Evolutionary conservation across 345 rosid genomes (phyloP), one percentile per base, ranked within the genome.

Genomic region (Nasturtium officinale): DNA sequence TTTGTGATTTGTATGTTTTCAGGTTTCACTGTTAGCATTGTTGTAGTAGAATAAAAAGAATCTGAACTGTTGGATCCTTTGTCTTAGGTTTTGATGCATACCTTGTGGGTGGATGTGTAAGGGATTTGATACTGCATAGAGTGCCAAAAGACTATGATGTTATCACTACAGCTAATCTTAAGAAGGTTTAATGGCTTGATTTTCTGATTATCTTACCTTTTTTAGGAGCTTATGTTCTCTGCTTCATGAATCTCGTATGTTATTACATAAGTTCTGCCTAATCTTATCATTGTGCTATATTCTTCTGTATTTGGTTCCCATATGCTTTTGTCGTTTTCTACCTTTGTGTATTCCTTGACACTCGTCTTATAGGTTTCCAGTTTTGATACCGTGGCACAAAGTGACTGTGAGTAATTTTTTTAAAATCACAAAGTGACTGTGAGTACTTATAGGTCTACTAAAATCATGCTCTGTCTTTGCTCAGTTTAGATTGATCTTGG

Each of bases 21-120:
- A 3, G 17, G 7, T 61, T 42, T 20, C 25, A 16, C 7, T 54
- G n/a, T 45, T 63, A 37, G 45, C 35, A 50, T 65, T 50, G 42
- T n/a, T 37, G 70, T 25, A 33, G 46, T 54, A 30, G 16, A 30
- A 10, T 16, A 37, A 43, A 18, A 46, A 58, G 40, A 43, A 65
- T 26, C 72, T 70, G 25, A 64, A 9, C 6, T 40, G 7, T 13
- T 73, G 69, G 62, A 47, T 30, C 54, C 1, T 33, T 2, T 15
- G 47, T 40, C 16, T 66, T 87, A 95, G 99, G 98, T 46, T 86
- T 80, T 43, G 86, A 86, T 68, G 88, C 91, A 23, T 95, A 91
- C 74, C 84, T 95, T 61, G 98, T 95, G 43, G 99, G 99, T 42
- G 99, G 98, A 43, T 95, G 98, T 58, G 98, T 95, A 42, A 84